Evolutionary conservation across 1,284 basidiomycete genomes (phyloP).

Genomic region (Naganishia albida): DNA sequence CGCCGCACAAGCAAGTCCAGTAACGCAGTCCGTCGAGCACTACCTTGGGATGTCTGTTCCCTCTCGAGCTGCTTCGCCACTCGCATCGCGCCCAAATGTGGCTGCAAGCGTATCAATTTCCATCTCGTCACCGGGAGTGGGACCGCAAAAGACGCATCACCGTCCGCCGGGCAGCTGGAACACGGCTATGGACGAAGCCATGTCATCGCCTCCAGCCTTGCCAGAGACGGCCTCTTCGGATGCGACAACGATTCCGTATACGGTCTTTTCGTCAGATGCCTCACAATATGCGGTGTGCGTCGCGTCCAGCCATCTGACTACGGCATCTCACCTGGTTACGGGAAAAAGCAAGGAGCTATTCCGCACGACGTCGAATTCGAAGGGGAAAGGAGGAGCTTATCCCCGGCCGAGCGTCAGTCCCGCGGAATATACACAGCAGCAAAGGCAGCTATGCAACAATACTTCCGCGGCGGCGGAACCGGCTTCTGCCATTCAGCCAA

Average conservation of each 20-base stretch:
- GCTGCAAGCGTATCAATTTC: constrained; percentile 3
- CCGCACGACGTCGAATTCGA: constrained; percentile 1
- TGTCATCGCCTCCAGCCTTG: constrained; percentile 19
- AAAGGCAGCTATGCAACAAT: constrained; percentile 5
- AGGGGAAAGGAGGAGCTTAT: constrained; percentile 18
- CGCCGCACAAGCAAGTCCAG: constrained; percentile 11
- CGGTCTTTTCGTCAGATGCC: background rate
- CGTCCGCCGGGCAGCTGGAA: constrained; percentile 12
- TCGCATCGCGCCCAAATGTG: background rate
- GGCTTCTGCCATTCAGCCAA: background rate
- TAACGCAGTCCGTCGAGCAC: background rate
- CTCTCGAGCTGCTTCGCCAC: background rate
- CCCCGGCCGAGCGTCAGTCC: constrained; percentile 27
- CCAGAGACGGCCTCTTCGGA: constrained; percentile 29
- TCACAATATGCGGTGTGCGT: constrained; percentile 1
- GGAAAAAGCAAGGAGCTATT: background rate
- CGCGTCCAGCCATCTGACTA: no score
- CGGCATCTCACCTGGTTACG: background rate
- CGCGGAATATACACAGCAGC: constrained; percentile 21
- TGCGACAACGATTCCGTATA: constrained; percentile 6
- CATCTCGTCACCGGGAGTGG: background rate
- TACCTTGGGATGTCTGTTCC: background rate
- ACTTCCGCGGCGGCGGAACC: background rate
- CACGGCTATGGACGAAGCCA: background rate
- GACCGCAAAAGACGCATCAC: background rate